A percentile compares a stretch with the other conserved stretches of the same genome.
phyloP scores from a whole-genome alignment of 352 stramenopile species.

The Hyaloperonospora brassicae region DNA sequence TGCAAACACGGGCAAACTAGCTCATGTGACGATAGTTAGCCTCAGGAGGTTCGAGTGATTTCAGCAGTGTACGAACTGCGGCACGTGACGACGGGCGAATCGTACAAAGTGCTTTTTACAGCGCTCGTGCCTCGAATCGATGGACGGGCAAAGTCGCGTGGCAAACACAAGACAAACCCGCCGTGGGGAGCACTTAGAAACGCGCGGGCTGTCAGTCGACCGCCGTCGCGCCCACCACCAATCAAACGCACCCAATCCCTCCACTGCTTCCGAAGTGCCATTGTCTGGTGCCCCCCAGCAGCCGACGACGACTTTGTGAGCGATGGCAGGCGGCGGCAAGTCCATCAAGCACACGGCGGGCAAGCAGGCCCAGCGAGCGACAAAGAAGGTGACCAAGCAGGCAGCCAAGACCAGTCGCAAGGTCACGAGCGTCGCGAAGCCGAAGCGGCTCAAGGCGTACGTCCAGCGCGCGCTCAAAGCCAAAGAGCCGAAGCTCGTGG shows the following conservation, averaged over 20 bases:
- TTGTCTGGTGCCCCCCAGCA: neutral
- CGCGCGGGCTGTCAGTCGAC: neutral
- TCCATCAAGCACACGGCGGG: slow-evolving; percentile 56
- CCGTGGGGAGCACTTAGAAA: too few relatives aligned
- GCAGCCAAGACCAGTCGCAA: slow-evolving; percentile 64
- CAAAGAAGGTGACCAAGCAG: slow-evolving; percentile 64
- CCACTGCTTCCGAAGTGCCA: too few relatives aligned
- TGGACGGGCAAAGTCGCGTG: too few relatives aligned
- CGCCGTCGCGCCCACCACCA: slow-evolving; percentile 26
- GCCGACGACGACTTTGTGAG: neutral
- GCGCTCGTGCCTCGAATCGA: too few relatives aligned
- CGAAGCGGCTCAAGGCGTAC: slow-evolving; percentile 75
- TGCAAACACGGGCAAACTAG: too few relatives aligned
- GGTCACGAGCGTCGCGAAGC: slow-evolving; percentile 56
- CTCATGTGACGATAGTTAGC: too few relatives aligned
- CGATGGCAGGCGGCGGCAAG: slow-evolving; percentile 60
- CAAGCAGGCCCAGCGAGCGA: slow-evolving; percentile 57
- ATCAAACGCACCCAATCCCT: slow-evolving; percentile 33
- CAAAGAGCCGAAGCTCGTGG: slow-evolving; percentile 87
- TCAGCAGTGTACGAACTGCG: too few relatives aligned
- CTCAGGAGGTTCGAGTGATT: too few relatives aligned
- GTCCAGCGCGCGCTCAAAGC: slow-evolving; percentile 79
- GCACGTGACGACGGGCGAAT: too few relatives aligned
- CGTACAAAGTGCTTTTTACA: too few relatives aligned
- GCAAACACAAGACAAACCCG: too few relatives aligned